Conservation (phyloP, 257 asterid genomes). For the Jaltomata sinuosa region DNA sequence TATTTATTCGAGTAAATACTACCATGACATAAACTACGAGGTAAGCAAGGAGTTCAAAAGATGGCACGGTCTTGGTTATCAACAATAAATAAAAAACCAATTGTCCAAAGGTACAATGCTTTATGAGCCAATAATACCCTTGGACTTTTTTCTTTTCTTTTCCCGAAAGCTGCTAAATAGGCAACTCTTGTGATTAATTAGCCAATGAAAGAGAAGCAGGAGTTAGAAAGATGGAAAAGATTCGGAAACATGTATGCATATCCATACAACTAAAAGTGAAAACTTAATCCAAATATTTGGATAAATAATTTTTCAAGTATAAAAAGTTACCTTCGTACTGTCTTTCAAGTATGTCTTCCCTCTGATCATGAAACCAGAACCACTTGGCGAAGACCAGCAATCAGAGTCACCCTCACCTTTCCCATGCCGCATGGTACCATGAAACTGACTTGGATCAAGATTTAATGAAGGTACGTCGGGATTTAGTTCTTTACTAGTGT, state of each 20-base stretch:
- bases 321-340: constrained; percentile 53
- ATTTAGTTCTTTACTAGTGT: constrained; percentile 41
- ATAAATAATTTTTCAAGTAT: not conserved
- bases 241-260: not conserved
- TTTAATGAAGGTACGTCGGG: constrained; percentile 35
- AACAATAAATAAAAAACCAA: not conserved
- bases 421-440: constrained; percentile 73
- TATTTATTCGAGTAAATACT: not conserved
- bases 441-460: constrained; percentile 48
- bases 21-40: not conserved
- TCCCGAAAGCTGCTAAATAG: not conserved
- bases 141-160: not conserved
- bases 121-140: not conserved
- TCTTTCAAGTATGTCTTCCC: constrained; percentile 92
- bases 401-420: constrained; percentile 62
- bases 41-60: not conserved
- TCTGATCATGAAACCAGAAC: constrained; percentile 90
- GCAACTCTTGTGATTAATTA: not conserved
- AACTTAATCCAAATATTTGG: not conserved
- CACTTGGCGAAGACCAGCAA: constrained; percentile 92
- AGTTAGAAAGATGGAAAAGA: not conserved
- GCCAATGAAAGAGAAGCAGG: not conserved
- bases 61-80: not conserved
- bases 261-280: not conserved
- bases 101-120: not conserved